Evolutionary conservation across 257 asterid genomes (phyloP).

Genomic region (Solanum raphanifolium): DNA sequence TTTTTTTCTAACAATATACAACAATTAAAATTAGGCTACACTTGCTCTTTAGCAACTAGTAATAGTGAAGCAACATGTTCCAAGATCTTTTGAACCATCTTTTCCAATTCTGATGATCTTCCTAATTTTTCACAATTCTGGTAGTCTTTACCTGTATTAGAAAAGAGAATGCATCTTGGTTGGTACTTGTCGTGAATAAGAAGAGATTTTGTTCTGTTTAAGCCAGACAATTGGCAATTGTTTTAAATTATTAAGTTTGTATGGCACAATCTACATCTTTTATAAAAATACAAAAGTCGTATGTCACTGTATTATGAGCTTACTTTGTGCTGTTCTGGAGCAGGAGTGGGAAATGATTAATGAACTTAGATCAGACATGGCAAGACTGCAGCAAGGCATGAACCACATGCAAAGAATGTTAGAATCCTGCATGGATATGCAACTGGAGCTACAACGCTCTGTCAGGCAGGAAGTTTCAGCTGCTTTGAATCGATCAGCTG

Average conservation of each 20-base stretch:
- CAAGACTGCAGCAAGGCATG: conserved; percentile 91
- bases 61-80: background rate
- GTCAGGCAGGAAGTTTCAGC: conserved; percentile 97
- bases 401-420: conserved; percentile 94
- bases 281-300: background rate
- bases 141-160: background rate
- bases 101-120: background rate
- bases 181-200: background rate
- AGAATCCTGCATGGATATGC: conserved; percentile 99
- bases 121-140: background rate
- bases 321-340: background rate
- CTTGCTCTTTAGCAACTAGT: background rate
- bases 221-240: background rate
- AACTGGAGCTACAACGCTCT: conserved; percentile 90
- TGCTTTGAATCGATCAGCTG: conserved; percentile 69
- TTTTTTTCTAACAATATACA: background rate
- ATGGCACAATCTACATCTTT: background rate
- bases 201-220: background rate
- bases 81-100: background rate
- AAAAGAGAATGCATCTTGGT: background rate
- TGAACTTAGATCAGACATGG: conserved; percentile 75
- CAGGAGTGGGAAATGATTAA: conserved; percentile 85
- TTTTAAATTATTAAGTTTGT: background rate
- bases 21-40: background rate
- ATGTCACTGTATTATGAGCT: background rate